phyloP scores from a whole-genome alignment of 2,329 filamentous ascomycete genomes.

The Colletotrichum sp. region DNA sequence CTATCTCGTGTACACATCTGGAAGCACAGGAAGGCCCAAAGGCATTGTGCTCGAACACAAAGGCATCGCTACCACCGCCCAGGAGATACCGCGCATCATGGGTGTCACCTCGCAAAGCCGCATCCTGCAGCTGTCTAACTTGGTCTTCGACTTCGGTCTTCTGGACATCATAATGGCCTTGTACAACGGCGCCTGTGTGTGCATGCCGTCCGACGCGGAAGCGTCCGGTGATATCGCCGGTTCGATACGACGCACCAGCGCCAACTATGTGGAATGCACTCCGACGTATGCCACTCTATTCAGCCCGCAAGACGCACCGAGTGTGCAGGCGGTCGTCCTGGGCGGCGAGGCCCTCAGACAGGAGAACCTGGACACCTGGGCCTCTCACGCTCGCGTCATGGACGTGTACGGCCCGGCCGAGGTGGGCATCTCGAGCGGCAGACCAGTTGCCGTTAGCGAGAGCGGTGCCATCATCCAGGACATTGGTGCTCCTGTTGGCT shows the following conservation, averaged over 20 bases:
- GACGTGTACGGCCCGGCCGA: neutral
- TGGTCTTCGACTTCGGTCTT: neutral
- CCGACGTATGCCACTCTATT: neutral
- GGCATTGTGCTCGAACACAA: neutral
- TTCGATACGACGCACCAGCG: neutral
- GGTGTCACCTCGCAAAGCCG: neutral
- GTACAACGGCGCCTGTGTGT: neutral
- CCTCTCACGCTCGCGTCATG: neutral
- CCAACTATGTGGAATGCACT: neutral
- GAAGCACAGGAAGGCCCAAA: neutral
- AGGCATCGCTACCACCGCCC: neutral
- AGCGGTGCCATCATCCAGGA: neutral
- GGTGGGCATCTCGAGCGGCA: neutral
- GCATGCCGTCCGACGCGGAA: neutral
- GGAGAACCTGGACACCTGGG: neutral
- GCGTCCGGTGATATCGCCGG: neutral
- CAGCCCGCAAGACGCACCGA: neutral
- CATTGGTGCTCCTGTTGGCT: neutral
- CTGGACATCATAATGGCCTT: neutral
- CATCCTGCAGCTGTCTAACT: neutral
- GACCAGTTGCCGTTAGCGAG: neutral
- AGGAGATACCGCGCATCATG: neutral
- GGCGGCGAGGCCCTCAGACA: neutral
- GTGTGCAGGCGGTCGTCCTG: fast-evolving
- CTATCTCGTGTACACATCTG: neutral